These are phyloP conservation scores for Scedosporium dehoogii DNA, from an alignment of 2,329 filamentous ascomycete genomes.

Conservation along the genomic window DNA sequence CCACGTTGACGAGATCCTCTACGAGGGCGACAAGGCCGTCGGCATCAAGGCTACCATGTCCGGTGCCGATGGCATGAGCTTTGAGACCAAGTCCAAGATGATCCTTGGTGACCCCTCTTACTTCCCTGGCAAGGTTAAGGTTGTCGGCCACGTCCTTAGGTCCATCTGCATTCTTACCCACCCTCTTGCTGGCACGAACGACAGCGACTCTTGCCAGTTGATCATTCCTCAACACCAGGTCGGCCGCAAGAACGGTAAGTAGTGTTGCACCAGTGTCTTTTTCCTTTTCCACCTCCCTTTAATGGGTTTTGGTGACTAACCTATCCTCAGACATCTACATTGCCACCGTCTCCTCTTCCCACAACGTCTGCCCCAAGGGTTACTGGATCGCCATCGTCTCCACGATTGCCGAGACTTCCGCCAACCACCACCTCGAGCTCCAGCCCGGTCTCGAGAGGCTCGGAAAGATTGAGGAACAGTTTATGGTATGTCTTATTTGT, in stretches of 20 bases:
- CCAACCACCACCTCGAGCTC: conserved; percentile 94
- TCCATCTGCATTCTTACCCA: conserved; percentile 98
- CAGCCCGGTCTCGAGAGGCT: conserved; percentile 86
- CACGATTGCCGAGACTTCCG: conserved; percentile 83
- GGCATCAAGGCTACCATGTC: conserved; percentile 98
- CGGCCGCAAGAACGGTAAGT: conserved; percentile 84
- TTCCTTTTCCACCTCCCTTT: not conserved
- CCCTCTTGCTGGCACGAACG: conserved; percentile 79
- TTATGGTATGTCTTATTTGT: conserved; percentile 53
- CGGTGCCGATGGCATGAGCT: conserved; percentile 83
- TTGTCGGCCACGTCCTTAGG: conserved; percentile 83
- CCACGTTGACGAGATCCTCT: conserved; percentile 78
- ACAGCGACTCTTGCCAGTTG: conserved; percentile 82
- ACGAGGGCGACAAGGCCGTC: conserved; percentile 74
- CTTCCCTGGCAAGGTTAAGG: conserved; percentile 81
- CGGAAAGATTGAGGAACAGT: conserved; percentile 91
- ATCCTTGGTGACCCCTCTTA: conserved; percentile 95
- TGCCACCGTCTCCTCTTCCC: conserved; percentile 85
- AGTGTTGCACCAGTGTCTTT: not conserved
- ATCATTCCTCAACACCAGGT: conserved; percentile 98
- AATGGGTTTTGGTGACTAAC: not conserved
- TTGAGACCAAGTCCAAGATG: conserved; percentile 91
- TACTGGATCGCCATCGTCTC: conserved; percentile 99
- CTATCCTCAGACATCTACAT: conserved; percentile 74
- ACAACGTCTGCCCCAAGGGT: conserved; percentile 97